phyloP scores from a whole-genome alignment of 495 filamentous ascomycete genomes.

The Diplogelasinospora grovesii region DNA sequence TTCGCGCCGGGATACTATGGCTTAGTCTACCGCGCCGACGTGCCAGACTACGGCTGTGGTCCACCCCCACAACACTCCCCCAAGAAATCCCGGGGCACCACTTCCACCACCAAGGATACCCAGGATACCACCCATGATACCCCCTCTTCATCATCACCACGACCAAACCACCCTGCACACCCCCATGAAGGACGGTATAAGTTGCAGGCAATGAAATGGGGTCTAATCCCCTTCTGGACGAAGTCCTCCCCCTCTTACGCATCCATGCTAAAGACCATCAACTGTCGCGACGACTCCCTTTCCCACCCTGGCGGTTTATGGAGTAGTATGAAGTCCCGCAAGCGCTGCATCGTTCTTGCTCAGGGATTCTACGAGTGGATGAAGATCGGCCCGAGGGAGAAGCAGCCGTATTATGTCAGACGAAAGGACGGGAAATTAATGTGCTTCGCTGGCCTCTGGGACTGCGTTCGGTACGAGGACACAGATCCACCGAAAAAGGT shows the following conservation, averaged over 20 bases:
- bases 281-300: conserved; percentile 89
- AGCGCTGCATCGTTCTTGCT: conserved; percentile 78
- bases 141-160: no score
- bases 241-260: conserved; percentile 53
- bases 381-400: conserved; percentile 68
- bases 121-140: neutral
- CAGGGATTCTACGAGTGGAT: conserved; percentile 98
- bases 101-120: neutral
- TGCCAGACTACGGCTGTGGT: conserved; percentile 48
- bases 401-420: conserved; percentile 74
- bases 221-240: conserved; percentile 39
- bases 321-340: conserved; percentile 80
- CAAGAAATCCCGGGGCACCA: conserved; percentile 10
- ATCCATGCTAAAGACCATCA: conserved; percentile 79
- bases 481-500: conserved; percentile 3
- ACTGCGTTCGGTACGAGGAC: conserved; percentile 72
- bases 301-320: conserved; percentile 74
- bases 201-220: conserved; percentile 90
- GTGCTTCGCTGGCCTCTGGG: conserved; percentile 89
- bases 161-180: no score
- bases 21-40: conserved; percentile 76
- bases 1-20: conserved; percentile 86
- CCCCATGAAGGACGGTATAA: no score
- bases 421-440: conserved; percentile 77
- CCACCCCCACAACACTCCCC: no score